phyloP scores from a whole-genome alignment of 2,329 filamentous ascomycete genomes.

The Alternaria gansuensis region DNA sequence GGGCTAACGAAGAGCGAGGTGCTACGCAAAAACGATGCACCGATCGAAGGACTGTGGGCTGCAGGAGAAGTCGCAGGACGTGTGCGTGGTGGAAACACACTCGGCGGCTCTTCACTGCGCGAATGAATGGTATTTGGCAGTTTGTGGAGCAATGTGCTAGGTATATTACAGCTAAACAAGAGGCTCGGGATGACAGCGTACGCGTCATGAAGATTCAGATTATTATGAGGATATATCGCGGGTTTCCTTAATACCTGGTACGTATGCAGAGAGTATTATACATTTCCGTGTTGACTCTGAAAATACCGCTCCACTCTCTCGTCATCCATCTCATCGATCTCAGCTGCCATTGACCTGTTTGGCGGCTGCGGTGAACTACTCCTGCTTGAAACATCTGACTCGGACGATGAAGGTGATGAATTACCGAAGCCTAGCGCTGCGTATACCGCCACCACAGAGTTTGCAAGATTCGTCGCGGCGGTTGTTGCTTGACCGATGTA shows the following conservation, averaged over 20 bases:
- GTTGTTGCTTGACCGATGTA: conserved; percentile 23
- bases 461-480: conserved; percentile 32
- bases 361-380: conserved; percentile 9
- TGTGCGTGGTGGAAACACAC: too few species aligned
- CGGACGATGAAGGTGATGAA: conserved; percentile 35
- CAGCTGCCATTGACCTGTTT: conserved; percentile 24
- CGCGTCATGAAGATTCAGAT: neutral
- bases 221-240: neutral
- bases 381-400: conserved; percentile 12
- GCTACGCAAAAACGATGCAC: too few species aligned
- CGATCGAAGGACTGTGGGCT: too few species aligned
- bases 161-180: conserved; percentile 11
- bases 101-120: too few species aligned
- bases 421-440: conserved; percentile 46
- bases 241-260: too few species aligned
- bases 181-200: neutral
- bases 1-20: too few species aligned
- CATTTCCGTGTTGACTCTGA: conserved; percentile 30
- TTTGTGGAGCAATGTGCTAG: conserved; percentile 21
- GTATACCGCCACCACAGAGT: conserved; percentile 41
- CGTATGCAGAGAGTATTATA: neutral
- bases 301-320: conserved; percentile 35
- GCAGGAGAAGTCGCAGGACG: too few species aligned
- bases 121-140: too few species aligned
- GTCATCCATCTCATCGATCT: conserved; percentile 41